phyloP scores from a whole-genome alignment of 1,139 yeast genomes.

The Yarrowia galli region DNA sequence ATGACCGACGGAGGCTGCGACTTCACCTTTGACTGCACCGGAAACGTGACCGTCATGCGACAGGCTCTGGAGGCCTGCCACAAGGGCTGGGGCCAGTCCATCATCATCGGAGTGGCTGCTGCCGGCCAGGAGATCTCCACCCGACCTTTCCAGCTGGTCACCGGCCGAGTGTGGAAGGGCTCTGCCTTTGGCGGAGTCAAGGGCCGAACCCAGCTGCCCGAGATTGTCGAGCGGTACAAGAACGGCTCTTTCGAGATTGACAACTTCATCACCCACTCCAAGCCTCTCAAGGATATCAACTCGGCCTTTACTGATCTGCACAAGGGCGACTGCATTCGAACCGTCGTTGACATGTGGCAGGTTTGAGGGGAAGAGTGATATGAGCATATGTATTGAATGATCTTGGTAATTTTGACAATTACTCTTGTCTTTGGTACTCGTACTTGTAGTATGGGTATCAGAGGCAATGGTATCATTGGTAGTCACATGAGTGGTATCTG shows the following conservation, averaged over 20 bases:
- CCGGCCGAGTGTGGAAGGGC: slow-evolving; percentile 98
- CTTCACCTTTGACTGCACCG: slow-evolving; percentile 96
- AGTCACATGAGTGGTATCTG: background rate
- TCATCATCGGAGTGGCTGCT: slow-evolving; percentile 97
- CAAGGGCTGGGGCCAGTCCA: slow-evolving; percentile 98
- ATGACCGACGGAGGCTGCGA: slow-evolving; percentile 97
- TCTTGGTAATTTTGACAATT: background rate
- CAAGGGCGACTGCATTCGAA: slow-evolving; percentile 90
- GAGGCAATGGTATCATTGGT: background rate
- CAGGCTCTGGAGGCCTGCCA: slow-evolving; percentile 95
- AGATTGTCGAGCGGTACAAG: slow-evolving; percentile 84
- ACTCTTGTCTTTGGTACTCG: no score
- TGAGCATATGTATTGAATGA: background rate
- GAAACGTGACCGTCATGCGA: slow-evolving; percentile 94
- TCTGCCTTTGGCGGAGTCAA: slow-evolving; percentile 99
- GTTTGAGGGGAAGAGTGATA: background rate
- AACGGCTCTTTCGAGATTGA: slow-evolving; percentile 87
- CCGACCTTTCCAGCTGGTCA: slow-evolving; percentile 97
- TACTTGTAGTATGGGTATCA: background rate
- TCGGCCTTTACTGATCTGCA: slow-evolving; percentile 95
- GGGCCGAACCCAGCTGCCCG: slow-evolving; percentile 96
- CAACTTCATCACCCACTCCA: slow-evolving; percentile 93
- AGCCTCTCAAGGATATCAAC: slow-evolving; percentile 77
- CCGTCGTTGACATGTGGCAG: slow-evolving; percentile 57
- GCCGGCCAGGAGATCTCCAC: slow-evolving; percentile 97